Conservation (phyloP, 768 basidiomycete species). For the Suillus occidentalis region DNA sequence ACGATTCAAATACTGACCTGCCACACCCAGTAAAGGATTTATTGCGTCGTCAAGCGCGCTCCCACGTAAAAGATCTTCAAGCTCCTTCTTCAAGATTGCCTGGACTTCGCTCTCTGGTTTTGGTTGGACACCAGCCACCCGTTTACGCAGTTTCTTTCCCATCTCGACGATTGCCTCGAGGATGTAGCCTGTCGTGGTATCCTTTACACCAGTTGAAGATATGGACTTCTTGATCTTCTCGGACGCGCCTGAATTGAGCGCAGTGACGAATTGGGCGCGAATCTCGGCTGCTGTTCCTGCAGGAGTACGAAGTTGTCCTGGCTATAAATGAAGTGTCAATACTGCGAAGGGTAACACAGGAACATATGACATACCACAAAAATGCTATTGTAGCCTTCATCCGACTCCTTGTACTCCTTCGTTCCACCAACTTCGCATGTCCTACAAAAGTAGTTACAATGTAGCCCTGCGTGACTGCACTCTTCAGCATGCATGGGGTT, state of each 20-base stretch:
- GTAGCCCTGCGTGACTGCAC: constrained; percentile 33
- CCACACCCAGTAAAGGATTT: no score
- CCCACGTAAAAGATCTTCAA: no score
- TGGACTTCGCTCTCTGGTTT: constrained; percentile 2
- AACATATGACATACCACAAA: constrained; percentile 17
- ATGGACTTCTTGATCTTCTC: constrained; percentile 4
- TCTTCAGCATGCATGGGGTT: constrained; percentile 40
- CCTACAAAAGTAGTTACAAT: constrained; percentile 33
- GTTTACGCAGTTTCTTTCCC: no score
- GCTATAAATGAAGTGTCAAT: background rate
- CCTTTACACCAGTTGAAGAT: no score
- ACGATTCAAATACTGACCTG: no score
- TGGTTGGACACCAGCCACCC: background rate
- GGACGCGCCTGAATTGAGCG: background rate
- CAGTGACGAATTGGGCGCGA: constrained; percentile 6
- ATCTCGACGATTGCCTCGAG: no score
- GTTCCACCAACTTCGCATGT: constrained; percentile 35
- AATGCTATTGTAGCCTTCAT: constrained; percentile 27
- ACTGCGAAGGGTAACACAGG: background rate
- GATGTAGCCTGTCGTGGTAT: no score
- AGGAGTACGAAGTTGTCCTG: constrained; percentile 5
- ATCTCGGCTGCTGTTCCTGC: constrained; percentile 1
- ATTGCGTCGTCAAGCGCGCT: no score
- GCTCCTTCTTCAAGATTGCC: background rate
- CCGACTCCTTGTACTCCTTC: constrained; percentile 17